Base-by-base conservation (phyloP, 2,329 filamentous ascomycete genomes). In the Myotisia sp. region DNA sequence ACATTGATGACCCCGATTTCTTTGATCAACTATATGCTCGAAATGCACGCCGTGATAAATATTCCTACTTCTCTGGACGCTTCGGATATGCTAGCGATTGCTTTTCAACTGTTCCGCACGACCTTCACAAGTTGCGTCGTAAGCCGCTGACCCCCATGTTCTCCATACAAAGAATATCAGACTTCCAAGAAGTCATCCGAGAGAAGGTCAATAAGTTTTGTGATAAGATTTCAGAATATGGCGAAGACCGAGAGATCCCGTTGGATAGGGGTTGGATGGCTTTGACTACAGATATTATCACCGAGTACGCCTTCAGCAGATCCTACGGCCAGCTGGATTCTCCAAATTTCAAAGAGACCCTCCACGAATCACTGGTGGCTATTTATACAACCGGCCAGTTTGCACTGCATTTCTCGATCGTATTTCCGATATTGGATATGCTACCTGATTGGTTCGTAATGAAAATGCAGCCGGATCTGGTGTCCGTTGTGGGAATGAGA, bases 281-380 rank as follows among this genome's bases (percentile, higher is more conserved):
- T n/a, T n/a, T n/a, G n/a, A n/a, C n/a, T n/a, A n/a, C n/a, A n/a
- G 6, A 48, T 51, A 31, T 48, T 50, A 2, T 52, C 39, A 22
- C 51, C 52, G 35, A 47, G 51, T 13, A 54, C 28, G 8, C 22
- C n/a, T n/a, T n/a, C n/a, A n/a, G n/a, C n/a, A n/a, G n/a, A n/a
- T n/a, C n/a, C n/a, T n/a, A n/a, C n/a, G n/a, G n/a, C n/a, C n/a
- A n/a, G n/a, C n/a, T n/a, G n/a, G n/a, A n/a, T n/a, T n/a, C n/a
- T n/a, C n/a, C n/a, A n/a, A n/a, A n/a, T n/a, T n/a, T n/a, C n/a
- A n/a, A n/a, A n/a, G n/a, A n/a, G n/a, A n/a, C n/a, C n/a, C n/a
- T n/a, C n/a, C n/a, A n/a, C n/a, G n/a, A n/a, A n/a, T n/a, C n/a
- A n/a, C n/a, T n/a, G n/a, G n/a, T n/a, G n/a, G n/a, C n/a, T n/a